Conservation (phyloP, 2,329 filamentous ascomycete genomes). For the Colletotrichum camelliae region DNA sequence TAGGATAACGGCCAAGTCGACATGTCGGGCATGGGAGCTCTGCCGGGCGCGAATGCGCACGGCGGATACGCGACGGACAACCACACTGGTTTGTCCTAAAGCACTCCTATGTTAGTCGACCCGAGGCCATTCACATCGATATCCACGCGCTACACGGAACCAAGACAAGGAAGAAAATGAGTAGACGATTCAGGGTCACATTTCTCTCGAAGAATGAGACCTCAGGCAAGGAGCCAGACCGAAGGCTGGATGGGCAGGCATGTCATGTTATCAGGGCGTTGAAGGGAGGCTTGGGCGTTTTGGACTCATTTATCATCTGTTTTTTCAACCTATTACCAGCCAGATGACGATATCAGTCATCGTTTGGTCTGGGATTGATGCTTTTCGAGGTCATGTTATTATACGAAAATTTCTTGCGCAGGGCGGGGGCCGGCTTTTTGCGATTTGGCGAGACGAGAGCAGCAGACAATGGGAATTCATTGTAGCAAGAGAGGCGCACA, state of each 20-base stretch:
- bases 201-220: not conserved
- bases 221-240: not conserved
- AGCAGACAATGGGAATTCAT: not conserved
- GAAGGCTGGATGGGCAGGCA: not conserved
- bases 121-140: not conserved
- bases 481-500: not conserved
- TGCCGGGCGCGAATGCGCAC: not conserved
- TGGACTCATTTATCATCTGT: not conserved
- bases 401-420: not conserved
- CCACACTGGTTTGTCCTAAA: not conserved
- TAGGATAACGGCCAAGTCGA: constrained; percentile 32
- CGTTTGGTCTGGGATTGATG: not conserved
- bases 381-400: not conserved
- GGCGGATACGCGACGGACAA: not conserved
- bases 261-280: constrained; percentile 16
- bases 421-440: constrained; percentile 1
- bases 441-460: not conserved
- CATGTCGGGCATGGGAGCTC: not conserved
- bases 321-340: not conserved
- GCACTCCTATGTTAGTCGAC: not conserved
- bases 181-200: not conserved
- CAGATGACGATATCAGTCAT: not conserved
- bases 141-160: not conserved
- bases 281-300: constrained; percentile 13
- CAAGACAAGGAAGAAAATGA: not conserved